A percentile compares a stretch with the other conserved stretches of the same genome.
These are phyloP conservation scores for Ascochyta viciae-villosae DNA, from an alignment of 2,329 filamentous ascomycete species.

Conservation along the genomic window DNA sequence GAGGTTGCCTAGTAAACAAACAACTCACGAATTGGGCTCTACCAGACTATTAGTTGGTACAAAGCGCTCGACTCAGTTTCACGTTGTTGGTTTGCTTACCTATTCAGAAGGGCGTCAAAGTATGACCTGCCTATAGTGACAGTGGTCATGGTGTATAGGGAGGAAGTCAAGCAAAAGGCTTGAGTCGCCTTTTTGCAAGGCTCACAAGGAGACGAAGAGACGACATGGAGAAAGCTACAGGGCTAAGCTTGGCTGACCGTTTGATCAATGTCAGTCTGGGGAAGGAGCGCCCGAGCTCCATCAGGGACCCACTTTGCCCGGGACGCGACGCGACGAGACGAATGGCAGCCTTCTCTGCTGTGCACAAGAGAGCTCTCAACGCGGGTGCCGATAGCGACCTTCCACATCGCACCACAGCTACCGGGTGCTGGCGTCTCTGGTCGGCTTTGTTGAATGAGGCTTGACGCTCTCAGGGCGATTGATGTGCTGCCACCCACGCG, in stretches of 20 bases:
- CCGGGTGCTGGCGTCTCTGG: neutral
- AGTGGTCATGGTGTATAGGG: constrained; percentile 46
- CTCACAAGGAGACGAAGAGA: constrained; percentile 10
- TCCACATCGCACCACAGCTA: neutral
- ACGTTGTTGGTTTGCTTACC: constrained; percentile 55
- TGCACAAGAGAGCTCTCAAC: neutral
- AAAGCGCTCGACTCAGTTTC: neutral
- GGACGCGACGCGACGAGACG: constrained; percentile 5
- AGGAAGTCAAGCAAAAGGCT: constrained; percentile 16
- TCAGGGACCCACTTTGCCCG: constrained; percentile 7
- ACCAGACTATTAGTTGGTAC: constrained; percentile 32
- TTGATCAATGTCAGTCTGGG: constrained; percentile 16
- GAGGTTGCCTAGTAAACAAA: neutral
- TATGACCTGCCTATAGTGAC: constrained; percentile 68
- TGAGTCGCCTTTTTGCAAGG: constrained; percentile 12
- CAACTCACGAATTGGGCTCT: constrained; percentile 61
- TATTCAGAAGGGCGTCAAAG: constrained; percentile 67
- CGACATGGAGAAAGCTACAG: constrained; percentile 4
- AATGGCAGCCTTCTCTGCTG: neutral
- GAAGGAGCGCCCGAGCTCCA: constrained; percentile 30
- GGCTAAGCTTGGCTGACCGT: neutral
- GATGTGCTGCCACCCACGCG: constrained; percentile 12
- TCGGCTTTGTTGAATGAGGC: neutral
- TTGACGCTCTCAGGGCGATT: constrained; percentile 1
- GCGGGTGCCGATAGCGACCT: neutral